Base-by-base conservation (phyloP, 1,284 basidiomycete genomes). In the Tetrapyrgos nigripes region DNA sequence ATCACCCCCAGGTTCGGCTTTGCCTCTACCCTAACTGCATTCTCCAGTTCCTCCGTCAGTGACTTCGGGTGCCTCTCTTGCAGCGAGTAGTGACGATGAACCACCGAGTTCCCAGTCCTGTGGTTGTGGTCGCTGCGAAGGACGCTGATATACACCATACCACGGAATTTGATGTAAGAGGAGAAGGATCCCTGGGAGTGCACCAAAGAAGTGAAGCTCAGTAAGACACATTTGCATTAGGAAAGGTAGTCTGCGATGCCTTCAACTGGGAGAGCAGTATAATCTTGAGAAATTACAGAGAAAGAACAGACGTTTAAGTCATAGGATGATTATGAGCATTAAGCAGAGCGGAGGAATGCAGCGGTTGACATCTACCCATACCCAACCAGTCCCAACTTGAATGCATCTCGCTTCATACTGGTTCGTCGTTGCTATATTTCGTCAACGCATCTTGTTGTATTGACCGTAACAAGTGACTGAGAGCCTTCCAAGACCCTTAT, bases 61-160 rank as follows among this genome's bases (percentile, higher is more conserved):
- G n/a, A n/a, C n/a, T n/a, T n/a, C n/a, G n/a, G n/a, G n/a, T n/a
- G n/a, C 83, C 35, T 85, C 83, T 60, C 83, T 81, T 0, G 93
- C 92, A 82, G 73, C 95, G 96, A 0, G 93, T 86, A 68, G 97
- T 97, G 79, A 94, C 86, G 35, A 94, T 94, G 8, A 97, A 94
- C 13, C 89, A 80, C 11, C 89, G 91, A 0, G 88, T 89, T 1
- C 94, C 92, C 62, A 96, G 96, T 1, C 88, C 85, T 14, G 94
- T 87, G 68, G 94, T 95, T 5, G 94, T 88, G 1, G 83, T 73
- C 43, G 93, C 82, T 0, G 91, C 84, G 3, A 95, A 78, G 0
- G 88, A 64, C 1, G 88, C 84, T 0, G 80, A 81, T 13, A 89
- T 64, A 1, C 79, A 76, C 92, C 89, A 91, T n/a, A 89, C 50